Evolutionary conservation across 208 protist genomes (phyloP).

Genomic region (Vickermania ingenoplastis): DNA sequence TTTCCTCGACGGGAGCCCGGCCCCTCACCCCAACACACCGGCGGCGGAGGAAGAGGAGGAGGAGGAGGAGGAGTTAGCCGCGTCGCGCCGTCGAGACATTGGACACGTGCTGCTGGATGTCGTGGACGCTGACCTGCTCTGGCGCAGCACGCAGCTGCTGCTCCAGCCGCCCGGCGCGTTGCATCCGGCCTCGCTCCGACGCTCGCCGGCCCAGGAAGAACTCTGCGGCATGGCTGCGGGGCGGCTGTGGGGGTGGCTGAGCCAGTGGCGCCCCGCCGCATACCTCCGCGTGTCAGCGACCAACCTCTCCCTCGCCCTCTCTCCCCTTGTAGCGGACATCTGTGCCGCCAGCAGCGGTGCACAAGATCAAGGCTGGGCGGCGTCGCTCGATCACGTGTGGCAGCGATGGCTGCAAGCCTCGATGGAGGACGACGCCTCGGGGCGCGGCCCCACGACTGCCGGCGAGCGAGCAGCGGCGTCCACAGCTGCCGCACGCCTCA

Average conservation of each 20-base stretch:
- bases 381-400: background rate
- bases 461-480: too few relatives aligned
- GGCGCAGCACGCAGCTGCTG: slow-evolving; percentile 6
- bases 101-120: slow-evolving; percentile 21
- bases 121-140: slow-evolving; percentile 11
- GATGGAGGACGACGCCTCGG: background rate
- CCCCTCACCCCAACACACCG: background rate
- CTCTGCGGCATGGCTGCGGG: background rate
- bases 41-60: background rate
- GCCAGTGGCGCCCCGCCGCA: background rate
- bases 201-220: background rate
- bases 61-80: background rate
- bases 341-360: background rate
- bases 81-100: slow-evolving; percentile 8
- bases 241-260: background rate
- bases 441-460: background rate
- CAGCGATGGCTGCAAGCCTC: background rate
- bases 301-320: background rate
- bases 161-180: background rate
- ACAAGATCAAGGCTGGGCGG: background rate
- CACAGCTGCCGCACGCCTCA: background rate
- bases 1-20: slow-evolving; percentile 11
- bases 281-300: background rate
- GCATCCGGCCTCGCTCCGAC: too few relatives aligned
- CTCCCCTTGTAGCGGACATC: background rate